Percentiles rank a stretch among this genome's conserved stretches.
phyloP scores from a whole-genome alignment of 176 grass and related monocot species.

The Eleusine indica region DNA sequence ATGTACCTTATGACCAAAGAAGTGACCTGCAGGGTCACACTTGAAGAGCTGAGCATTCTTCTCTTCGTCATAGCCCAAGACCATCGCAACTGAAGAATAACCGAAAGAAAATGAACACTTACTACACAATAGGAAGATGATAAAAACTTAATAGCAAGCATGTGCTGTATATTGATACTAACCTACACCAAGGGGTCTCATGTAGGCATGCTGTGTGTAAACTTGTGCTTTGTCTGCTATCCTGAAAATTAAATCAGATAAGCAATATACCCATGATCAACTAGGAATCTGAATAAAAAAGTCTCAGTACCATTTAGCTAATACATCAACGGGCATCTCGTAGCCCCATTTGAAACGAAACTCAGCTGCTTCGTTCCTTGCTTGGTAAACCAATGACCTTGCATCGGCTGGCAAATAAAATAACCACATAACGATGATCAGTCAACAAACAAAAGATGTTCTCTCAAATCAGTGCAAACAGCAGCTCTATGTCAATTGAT shows the following conservation, averaged over 20 bases:
- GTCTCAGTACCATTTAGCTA: conserved; percentile 77
- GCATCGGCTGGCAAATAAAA: conserved; percentile 79
- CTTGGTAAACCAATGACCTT: conserved; percentile 96
- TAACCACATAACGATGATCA: conserved; percentile 13
- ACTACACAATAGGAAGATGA: conserved; percentile 4
- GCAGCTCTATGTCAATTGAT: neutral
- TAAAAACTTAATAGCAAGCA: conserved; percentile 8
- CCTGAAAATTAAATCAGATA: conserved; percentile 62
- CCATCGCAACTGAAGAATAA: conserved; percentile 74
- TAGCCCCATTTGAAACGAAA: conserved; percentile 99
- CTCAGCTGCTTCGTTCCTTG: conserved; percentile 97
- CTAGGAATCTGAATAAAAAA: conserved; percentile 4
- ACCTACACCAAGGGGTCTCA: conserved; percentile 99
- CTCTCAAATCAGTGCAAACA: conserved; percentile 3
- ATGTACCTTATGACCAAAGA: conserved; percentile 93
- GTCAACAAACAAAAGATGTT: conserved; percentile 1
- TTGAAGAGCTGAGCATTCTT: conserved; percentile 97
- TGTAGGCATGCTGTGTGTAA: conserved; percentile 98
- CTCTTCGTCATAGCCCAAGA: conserved; percentile 97
- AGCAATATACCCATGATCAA: neutral
- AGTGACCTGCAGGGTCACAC: conserved; percentile 96
- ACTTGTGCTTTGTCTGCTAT: conserved; percentile 98
- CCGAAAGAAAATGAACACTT: conserved; percentile 17
- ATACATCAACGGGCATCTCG: conserved; percentile 94
- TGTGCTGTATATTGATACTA: conserved; percentile 38